Percentiles rank a stretch among this genome's conserved stretches.
phyloP scores from a whole-genome alignment of 345 rosid genomes.

The Pseudoturritis turrita region DNA sequence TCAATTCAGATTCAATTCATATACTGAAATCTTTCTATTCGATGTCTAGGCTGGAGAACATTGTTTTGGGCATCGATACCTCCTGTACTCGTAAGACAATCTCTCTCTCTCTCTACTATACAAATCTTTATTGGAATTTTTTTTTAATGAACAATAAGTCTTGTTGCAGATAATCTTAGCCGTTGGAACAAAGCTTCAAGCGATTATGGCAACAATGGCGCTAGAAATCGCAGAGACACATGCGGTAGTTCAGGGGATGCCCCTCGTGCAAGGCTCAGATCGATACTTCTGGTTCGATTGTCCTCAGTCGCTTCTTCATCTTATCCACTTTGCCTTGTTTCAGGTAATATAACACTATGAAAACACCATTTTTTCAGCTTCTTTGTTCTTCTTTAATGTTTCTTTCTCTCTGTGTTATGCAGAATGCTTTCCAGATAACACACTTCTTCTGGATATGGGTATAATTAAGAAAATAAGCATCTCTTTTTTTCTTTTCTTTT shows the following conservation, averaged over 20 bases:
- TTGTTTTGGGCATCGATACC: slow-evolving; percentile 83
- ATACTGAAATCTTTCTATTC: not conserved
- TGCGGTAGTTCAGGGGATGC: slow-evolving; percentile 89
- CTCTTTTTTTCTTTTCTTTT: no score
- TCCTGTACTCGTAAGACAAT: slow-evolving; percentile 69
- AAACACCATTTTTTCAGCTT: not conserved
- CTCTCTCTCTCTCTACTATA: not conserved
- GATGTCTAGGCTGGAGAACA: slow-evolving; percentile 66
- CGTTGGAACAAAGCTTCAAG: slow-evolving; percentile 87
- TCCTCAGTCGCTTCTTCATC: slow-evolving; percentile 77
- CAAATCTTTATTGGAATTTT: not conserved
- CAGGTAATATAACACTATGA: slow-evolving; percentile 43
- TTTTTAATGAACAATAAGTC: not conserved
- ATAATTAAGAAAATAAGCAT: slow-evolving; percentile 6
- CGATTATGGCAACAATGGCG: slow-evolving; percentile 77
- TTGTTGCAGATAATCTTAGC: slow-evolving; percentile 74
- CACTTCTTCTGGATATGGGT: slow-evolving; percentile 96
- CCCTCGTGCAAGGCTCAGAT: slow-evolving; percentile 85
- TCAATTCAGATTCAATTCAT: not conserved
- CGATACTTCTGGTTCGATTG: slow-evolving; percentile 80
- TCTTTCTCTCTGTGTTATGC: slow-evolving; percentile 23
- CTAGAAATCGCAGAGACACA: slow-evolving; percentile 73
- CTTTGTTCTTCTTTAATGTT: not conserved
- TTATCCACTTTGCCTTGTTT: slow-evolving; percentile 84
- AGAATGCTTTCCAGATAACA: slow-evolving; percentile 98